Conservation (phyloP, 2,329 filamentous ascomycete species). For the Phyllosticta citribraziliensis region DNA sequence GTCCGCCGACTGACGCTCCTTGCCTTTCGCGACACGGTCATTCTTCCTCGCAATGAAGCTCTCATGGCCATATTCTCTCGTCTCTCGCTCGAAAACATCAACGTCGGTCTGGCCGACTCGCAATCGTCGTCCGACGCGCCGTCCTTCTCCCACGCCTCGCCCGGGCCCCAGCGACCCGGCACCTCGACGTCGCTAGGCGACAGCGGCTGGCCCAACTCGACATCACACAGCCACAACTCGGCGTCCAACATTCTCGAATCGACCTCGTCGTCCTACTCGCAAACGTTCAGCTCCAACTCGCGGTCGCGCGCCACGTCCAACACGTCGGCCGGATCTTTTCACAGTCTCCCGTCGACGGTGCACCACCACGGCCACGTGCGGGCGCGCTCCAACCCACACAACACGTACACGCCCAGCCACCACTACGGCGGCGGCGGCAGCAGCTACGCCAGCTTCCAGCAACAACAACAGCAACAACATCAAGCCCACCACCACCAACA, state of each 20-base stretch:
- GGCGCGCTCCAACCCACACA: constrained; percentile 13
- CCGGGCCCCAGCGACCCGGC: constrained; percentile 15
- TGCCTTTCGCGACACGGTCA: constrained; percentile 78
- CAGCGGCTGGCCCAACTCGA: constrained; percentile 29
- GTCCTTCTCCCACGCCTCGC: constrained; percentile 14
- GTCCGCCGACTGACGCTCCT: constrained; percentile 82
- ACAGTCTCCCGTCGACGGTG: constrained; percentile 25
- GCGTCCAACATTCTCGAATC: constrained; percentile 65
- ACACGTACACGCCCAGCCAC: constrained; percentile 1
- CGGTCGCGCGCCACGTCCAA: constrained; percentile 53
- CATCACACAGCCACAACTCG: constrained; percentile 72
- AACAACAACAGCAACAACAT: constrained; percentile 15
- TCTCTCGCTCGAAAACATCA: constrained; percentile 68
- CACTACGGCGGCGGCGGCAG: background rate
- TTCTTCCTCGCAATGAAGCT: constrained; percentile 78
- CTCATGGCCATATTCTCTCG: constrained; percentile 86
- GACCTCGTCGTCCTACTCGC: constrained; percentile 37
- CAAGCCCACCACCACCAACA: constrained; percentile 15
- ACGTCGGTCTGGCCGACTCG: constrained; percentile 32
- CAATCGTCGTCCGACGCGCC: constrained; percentile 2
- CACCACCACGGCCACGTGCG: constrained; percentile 14
- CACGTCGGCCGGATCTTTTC: constrained; percentile 48
- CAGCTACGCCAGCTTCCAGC: background rate
- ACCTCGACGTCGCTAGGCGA: constrained; percentile 13
- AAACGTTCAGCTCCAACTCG: constrained; percentile 4